Evolutionary conservation across 495 filamentous ascomycete species (phyloP), one percentile per base, ranked within the genome.

Genomic region (Thermothielavioides terrestris): DNA sequence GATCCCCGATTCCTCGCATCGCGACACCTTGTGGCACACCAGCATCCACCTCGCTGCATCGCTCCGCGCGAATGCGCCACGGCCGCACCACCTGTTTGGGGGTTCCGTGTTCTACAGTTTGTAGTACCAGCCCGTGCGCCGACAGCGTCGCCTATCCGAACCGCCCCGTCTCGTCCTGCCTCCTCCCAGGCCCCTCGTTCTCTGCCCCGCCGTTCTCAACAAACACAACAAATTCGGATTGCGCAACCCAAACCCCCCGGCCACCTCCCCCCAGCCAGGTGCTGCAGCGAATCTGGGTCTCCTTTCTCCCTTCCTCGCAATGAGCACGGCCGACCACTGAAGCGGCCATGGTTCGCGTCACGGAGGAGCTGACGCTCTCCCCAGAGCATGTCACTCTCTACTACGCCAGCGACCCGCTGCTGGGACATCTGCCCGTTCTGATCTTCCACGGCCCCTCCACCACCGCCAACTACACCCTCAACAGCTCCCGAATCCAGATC

Each of bases 401-500:
- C 73, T 81, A 88, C 69, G 80, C 83, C 59, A 83, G 79, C 60
- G 88, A 94, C 69, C 76, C 84, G 8, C 75, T 84, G 55, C 76
- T 92, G 20, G 80, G 84, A 51, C 79, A 88, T 47, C 71, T 81
- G 7, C 82, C 82, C 12, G 69, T 94, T 50, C 71, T 95, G 23
- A 75, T 92, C 60, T 92, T 94, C 72, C 84, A 94, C 64, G 89
- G 90, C 4, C 77, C 86, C 6, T 86, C 89, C 30, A 83, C 85
- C 4, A 89, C 88, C 14, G 80, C 82, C 58, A 90, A 89, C 71
- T 83, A 84, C 43, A 91, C 85, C 35, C 79, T 84, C 50, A 92
- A 84, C 69, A 90, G 82, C 67, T 92, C 88, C 38, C 84, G 91
- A 53, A 88, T 96, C 53, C 91, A 96, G 71, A 80, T 88, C 50